Conservation (phyloP, 2,329 filamentous ascomycete genomes). For the Colletotrichum godetiae region DNA sequence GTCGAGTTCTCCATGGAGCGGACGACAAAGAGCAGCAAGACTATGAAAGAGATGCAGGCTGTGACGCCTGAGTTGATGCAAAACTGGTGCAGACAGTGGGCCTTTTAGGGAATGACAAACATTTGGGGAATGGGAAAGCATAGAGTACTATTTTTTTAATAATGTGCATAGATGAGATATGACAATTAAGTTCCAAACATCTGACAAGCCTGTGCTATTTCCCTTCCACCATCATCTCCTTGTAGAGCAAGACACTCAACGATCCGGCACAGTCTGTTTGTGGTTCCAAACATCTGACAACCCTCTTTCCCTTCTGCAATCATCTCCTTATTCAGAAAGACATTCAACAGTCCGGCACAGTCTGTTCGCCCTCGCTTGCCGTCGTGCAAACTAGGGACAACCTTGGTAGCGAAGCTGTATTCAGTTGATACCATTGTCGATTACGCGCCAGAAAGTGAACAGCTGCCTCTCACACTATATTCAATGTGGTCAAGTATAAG, state of each 20-base stretch:
- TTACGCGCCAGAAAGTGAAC: too few relatives aligned
- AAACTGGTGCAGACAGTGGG: conserved; percentile 62
- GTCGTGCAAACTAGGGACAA: too few relatives aligned
- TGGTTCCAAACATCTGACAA: neutral
- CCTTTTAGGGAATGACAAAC: conserved; percentile 36
- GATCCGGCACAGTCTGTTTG: too few relatives aligned
- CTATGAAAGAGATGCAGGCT: conserved; percentile 52
- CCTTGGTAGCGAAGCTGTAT: too few relatives aligned
- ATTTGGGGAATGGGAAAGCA: neutral
- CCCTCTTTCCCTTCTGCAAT: neutral
- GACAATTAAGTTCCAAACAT: neutral
- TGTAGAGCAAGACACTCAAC: neutral
- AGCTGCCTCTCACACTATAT: too few relatives aligned
- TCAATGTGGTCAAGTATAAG: too few relatives aligned
- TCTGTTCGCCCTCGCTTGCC: too few relatives aligned
- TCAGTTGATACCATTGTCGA: too few relatives aligned
- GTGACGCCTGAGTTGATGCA: conserved; percentile 57
- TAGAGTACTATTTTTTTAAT: neutral
- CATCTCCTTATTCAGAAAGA: neutral
- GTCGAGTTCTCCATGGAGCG: conserved; percentile 53
- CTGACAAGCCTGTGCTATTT: neutral
- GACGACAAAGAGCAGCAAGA: conserved; percentile 53
- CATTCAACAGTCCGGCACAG: too few relatives aligned
- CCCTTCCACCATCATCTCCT: neutral
- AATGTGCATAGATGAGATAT: neutral